These are phyloP conservation scores for Aristolochia fimbriata DNA, from an alignment of 164 flowering plant genomes.

Conservation along the genomic window DNA sequence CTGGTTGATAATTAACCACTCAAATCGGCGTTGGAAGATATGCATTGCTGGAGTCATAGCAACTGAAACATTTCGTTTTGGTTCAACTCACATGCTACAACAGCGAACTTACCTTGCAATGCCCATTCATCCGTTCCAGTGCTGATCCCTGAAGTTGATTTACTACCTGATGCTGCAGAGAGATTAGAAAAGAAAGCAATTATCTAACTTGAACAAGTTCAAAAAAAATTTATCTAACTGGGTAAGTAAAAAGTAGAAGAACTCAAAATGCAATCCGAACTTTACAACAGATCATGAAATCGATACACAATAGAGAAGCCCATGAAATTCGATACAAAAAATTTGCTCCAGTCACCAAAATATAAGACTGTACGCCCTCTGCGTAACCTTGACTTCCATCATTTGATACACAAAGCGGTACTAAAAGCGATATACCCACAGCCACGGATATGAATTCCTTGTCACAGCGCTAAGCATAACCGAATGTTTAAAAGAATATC, in stretches of 20 bases:
- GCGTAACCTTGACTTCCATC: not conserved
- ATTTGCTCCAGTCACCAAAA: not conserved
- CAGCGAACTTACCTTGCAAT: conserved; percentile 51
- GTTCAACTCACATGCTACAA: not conserved
- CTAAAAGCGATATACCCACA: too few relatives aligned
- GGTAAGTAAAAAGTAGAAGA: not conserved
- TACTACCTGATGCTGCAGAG: conserved; percentile 43
- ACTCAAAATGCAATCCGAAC: not conserved
- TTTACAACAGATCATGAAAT: not conserved
- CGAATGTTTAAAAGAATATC: too few relatives aligned
- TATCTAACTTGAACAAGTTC: not conserved
- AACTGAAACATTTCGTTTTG: not conserved
- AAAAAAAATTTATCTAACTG: not conserved
- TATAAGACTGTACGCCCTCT: not conserved
- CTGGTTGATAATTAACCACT: too few relatives aligned
- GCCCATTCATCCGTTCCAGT: conserved; percentile 69
- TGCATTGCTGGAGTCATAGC: too few relatives aligned
- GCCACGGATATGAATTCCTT: too few relatives aligned
- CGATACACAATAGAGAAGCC: not conserved
- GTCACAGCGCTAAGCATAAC: too few relatives aligned
- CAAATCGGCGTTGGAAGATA: too few relatives aligned
- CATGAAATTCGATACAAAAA: not conserved
- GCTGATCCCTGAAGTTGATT: conserved; percentile 29
- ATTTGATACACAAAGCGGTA: not conserved
- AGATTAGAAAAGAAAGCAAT: conserved; percentile 17